Percentiles rank a stretch among this genome's conserved stretches.
These are phyloP conservation scores for Yarrowia alimentaria DNA, from an alignment of 805 yeast species.

Conservation along the genomic window DNA sequence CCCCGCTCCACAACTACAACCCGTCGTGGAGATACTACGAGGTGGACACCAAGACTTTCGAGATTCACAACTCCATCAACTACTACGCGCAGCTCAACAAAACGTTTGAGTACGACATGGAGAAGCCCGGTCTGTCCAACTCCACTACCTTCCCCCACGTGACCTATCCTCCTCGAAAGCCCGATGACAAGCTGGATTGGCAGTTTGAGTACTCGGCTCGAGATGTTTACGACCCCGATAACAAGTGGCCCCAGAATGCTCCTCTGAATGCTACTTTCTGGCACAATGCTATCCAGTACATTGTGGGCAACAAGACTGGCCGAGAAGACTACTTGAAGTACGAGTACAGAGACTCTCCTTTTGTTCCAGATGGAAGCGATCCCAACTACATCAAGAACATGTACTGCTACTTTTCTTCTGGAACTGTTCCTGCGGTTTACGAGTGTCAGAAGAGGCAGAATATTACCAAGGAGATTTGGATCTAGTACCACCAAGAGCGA, in stretches of 20 bases:
- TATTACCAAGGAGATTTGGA: slow-evolving; percentile 23
- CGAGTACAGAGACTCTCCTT: slow-evolving; percentile 56
- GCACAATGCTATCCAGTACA: slow-evolving; percentile 41
- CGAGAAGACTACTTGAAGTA: slow-evolving; percentile 46
- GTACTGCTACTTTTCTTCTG: slow-evolving; percentile 43
- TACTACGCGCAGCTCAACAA: slow-evolving; percentile 59
- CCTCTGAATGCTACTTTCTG: slow-evolving; percentile 70
- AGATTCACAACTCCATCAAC: slow-evolving; percentile 57
- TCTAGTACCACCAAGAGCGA: too few species aligned
- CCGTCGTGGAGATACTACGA: slow-evolving; percentile 75
- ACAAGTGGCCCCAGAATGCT: slow-evolving; percentile 55
- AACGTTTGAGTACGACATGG: slow-evolving; percentile 41
- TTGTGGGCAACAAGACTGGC: slow-evolving; percentile 39
- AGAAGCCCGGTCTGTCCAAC: slow-evolving; percentile 13
- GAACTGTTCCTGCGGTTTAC: slow-evolving; percentile 35
- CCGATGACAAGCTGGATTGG: slow-evolving; percentile 54
- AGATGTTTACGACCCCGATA: slow-evolving; percentile 47
- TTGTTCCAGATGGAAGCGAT: slow-evolving; percentile 48
- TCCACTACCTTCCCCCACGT: slow-evolving; percentile 8
- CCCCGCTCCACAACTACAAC: slow-evolving; percentile 58
- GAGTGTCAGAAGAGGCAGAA: slow-evolving; percentile 30
- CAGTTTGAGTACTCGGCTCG: slow-evolving; percentile 51
- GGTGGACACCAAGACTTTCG: slow-evolving; percentile 60
- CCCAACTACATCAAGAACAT: slow-evolving; percentile 40
- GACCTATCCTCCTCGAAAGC: slow-evolving; percentile 30